Conservation (phyloP, 2,329 filamentous ascomycete genomes). For the Ophiocordyceps camponoti-leonardi region DNA sequence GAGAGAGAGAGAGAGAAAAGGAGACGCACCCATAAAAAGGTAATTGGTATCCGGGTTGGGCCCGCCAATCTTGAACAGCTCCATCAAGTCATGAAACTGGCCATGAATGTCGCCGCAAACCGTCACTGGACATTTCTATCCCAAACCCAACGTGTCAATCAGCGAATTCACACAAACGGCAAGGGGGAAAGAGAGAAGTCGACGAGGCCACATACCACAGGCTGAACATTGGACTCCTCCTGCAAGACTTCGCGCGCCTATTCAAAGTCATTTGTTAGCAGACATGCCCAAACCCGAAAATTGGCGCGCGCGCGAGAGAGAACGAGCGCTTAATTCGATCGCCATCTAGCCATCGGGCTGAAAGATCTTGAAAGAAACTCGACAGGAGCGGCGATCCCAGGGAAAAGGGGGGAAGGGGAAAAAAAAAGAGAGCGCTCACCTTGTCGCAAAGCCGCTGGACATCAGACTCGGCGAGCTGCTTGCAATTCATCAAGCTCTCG, state of each 20-base stretch:
- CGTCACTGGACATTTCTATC: conserved; percentile 90
- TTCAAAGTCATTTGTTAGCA: conserved; percentile 5
- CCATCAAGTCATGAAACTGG: conserved; percentile 98
- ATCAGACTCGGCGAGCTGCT: conserved; percentile 87
- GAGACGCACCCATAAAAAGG: conserved; percentile 82
- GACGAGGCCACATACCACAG: conserved; percentile 52
- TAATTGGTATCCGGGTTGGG: conserved; percentile 98
- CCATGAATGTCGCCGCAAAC: conserved; percentile 98
- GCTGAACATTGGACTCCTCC: conserved; percentile 97
- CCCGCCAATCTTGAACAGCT: conserved; percentile 97
- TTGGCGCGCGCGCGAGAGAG: too few relatives aligned
- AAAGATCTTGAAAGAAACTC: neutral
- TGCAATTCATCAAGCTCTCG: conserved; percentile 95
- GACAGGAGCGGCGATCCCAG: neutral
- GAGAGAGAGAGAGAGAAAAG: neutral
- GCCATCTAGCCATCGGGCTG: neutral
- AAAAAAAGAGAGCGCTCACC: conserved; percentile 40
- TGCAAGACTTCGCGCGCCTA: conserved; percentile 92
- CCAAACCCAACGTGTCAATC: neutral
- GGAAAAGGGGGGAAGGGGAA: neutral
- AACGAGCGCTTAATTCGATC: neutral
- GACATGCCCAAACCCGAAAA: conserved; percentile 2
- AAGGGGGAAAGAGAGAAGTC: neutral
- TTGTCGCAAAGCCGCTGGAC: conserved; percentile 96
- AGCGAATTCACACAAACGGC: too few relatives aligned